These are phyloP conservation scores for Podaxis pistillaris DNA, from an alignment of 768 basidiomycete genomes.

Conservation along the genomic window DNA sequence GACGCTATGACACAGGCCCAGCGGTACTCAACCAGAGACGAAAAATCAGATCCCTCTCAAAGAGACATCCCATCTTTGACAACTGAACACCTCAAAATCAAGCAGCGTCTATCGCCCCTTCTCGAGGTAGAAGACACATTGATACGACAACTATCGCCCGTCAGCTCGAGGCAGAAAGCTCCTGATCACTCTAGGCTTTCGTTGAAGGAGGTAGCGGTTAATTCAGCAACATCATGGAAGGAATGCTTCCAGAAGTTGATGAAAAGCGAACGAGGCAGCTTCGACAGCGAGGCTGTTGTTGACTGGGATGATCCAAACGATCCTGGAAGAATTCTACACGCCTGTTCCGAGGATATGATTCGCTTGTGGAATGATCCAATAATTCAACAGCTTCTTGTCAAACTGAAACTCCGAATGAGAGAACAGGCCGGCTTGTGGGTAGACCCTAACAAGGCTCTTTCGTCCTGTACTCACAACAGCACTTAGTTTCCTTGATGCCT, in stretches of 20 bases:
- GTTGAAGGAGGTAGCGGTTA: slow-evolving; percentile 50
- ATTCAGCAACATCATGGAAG: slow-evolving; percentile 55
- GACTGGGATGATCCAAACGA: slow-evolving; percentile 53
- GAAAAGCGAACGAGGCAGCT: background rate
- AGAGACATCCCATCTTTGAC: slow-evolving; percentile 35
- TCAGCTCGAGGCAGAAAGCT: slow-evolving; percentile 35
- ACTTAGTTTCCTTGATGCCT: slow-evolving; percentile 63
- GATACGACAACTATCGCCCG: slow-evolving; percentile 53
- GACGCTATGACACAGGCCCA: slow-evolving; percentile 46
- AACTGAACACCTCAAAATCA: slow-evolving; percentile 49
- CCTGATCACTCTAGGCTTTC: slow-evolving; percentile 19
- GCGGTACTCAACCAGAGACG: slow-evolving; percentile 19
- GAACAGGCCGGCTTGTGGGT: slow-evolving; percentile 74
- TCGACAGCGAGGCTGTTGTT: slow-evolving; percentile 11
- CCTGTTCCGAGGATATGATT: slow-evolving; percentile 63
- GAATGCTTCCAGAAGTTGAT: slow-evolving; percentile 30
- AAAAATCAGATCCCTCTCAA: slow-evolving; percentile 17
- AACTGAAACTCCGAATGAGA: slow-evolving; percentile 56
- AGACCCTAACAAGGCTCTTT: background rate
- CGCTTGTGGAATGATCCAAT: slow-evolving; percentile 60
- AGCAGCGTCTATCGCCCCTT: slow-evolving; percentile 60
- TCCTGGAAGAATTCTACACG: slow-evolving; percentile 54
- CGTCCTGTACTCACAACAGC: background rate
- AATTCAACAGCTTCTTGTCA: slow-evolving; percentile 48
- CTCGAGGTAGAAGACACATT: slow-evolving; percentile 60